Conservation (phyloP, 176 grass and related monocot species). For the Rhipidocladum racemiflorum region DNA sequence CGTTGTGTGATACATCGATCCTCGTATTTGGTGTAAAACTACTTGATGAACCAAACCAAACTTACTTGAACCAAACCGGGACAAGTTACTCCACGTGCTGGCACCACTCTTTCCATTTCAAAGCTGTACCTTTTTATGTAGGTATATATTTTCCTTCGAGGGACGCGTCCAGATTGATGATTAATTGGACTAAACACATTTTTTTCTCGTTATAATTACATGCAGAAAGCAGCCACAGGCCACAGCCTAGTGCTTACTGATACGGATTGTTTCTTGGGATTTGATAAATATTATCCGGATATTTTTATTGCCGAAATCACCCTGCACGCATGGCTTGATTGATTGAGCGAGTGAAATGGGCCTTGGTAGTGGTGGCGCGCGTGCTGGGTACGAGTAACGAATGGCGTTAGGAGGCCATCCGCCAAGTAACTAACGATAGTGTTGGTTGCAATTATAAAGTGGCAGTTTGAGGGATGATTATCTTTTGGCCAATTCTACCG, state of each 20-base stretch:
- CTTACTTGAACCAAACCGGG: not conserved
- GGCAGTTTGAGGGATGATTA: too few relatives aligned
- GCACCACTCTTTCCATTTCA: not conserved
- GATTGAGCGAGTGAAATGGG: too few relatives aligned
- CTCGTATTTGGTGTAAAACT: conserved; percentile 13
- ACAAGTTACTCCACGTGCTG: not conserved
- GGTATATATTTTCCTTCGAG: not conserved
- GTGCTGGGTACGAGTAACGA: too few relatives aligned
- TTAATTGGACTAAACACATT: not conserved
- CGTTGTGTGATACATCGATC: not conserved
- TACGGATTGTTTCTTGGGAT: not conserved
- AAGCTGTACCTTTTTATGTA: not conserved
- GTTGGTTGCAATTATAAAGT: too few relatives aligned
- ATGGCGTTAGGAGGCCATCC: too few relatives aligned
- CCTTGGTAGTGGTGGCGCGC: too few relatives aligned
- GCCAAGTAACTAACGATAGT: too few relatives aligned
- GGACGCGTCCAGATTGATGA: not conserved
- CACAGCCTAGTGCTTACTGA: not conserved
- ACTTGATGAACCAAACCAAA: not conserved
- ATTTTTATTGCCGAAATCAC: too few relatives aligned
- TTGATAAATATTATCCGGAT: too few relatives aligned
- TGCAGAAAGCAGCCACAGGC: not conserved
- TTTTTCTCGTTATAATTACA: not conserved
- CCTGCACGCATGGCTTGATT: too few relatives aligned
- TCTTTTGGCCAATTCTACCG: too few relatives aligned